Conservation (phyloP, 495 filamentous ascomycete genomes). For the Tuber umbilicatum region DNA sequence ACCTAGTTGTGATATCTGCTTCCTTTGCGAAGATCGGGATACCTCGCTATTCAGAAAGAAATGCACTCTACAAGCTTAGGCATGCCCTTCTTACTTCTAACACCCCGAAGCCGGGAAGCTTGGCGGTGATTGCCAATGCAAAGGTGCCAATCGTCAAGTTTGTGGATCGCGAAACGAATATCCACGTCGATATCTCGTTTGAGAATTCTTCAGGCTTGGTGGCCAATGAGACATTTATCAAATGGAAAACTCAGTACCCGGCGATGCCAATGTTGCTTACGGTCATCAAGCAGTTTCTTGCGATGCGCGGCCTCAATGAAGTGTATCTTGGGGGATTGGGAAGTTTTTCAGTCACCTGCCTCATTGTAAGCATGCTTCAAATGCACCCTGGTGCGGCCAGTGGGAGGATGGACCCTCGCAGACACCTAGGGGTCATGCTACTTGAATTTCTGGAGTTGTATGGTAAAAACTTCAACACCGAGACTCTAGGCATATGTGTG, state of each 20-base stretch:
- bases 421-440: conserved; percentile 68
- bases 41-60: conserved; percentile 44
- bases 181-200: conserved; percentile 86
- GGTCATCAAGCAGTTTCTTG: conserved; percentile 83
- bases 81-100: conserved; percentile 48
- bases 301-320: conserved; percentile 84
- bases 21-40: conserved; percentile 47
- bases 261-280: conserved; percentile 75
- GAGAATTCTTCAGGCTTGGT: conserved; percentile 76
- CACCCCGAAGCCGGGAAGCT: conserved; percentile 46
- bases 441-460: conserved; percentile 85
- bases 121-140: conserved; percentile 61
- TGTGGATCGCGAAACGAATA: conserved; percentile 60
- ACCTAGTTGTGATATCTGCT: conserved; percentile 74
- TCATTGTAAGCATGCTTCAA: conserved; percentile 81
- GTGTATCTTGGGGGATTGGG: conserved; percentile 86
- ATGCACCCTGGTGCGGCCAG: conserved; percentile 61
- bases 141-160: conserved; percentile 94
- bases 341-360: conserved; percentile 85
- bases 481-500: conserved; percentile 63
- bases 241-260: conserved; percentile 71
- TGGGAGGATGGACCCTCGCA: conserved; percentile 51
- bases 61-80: conserved; percentile 47
- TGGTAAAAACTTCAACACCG: conserved; percentile 67
- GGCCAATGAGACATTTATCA: conserved; percentile 69